Base-by-base conservation (phyloP, 345 rosid species). In the Cardamine resedifolia region DNA sequence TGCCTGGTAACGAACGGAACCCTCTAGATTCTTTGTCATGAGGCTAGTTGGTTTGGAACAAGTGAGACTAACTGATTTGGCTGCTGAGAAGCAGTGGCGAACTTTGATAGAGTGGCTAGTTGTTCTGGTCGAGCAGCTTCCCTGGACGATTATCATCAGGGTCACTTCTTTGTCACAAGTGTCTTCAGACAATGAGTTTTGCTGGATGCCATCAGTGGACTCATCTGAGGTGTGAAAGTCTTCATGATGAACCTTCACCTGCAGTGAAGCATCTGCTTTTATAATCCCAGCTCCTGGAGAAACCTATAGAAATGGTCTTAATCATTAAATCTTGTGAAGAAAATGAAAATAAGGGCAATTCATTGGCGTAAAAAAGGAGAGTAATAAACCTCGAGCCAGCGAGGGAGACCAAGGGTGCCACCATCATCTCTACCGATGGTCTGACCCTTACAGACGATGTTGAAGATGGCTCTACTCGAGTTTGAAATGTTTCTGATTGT, bases 361-460 rank as follows among this genome's bases (percentile, higher is more conserved):
- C 41, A 2, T 51, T 39, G 30, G 57, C 31, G 16, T 70, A 66
- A 28, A 66, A 28, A 7, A 57, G 30, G 51, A 66, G 73, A 59
- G 41, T 50, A 41, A 16, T 8, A 83, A 53, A 92, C 99, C 99
- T 95, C 97, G 45, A 95, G 97, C 98, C 99, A 95, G 28, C 96
- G 78, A 43, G 99, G 99, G 48, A 90, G 85, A 72, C 92, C 98
- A 7, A 70, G 77, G 67, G 83, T 81, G 70, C 90, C 92, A 12
- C 71, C 86, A 18, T 85, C 88, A 18, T 88, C 96, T 78, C 85
- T 88, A 72, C 67, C 20, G 0, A 81, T 27, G 38, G 85, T 75
- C 76, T 73, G 94, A 48, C 96, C 91, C 76, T 83, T 89, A 64
- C 94, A 88, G 10, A 68, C 60, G 50, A 92, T 85, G 79, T 69